Evolutionary conservation across 116 monocot species (phyloP), one percentile per base, ranked within the genome.

Genomic region (Trichopus zeylanicus): DNA sequence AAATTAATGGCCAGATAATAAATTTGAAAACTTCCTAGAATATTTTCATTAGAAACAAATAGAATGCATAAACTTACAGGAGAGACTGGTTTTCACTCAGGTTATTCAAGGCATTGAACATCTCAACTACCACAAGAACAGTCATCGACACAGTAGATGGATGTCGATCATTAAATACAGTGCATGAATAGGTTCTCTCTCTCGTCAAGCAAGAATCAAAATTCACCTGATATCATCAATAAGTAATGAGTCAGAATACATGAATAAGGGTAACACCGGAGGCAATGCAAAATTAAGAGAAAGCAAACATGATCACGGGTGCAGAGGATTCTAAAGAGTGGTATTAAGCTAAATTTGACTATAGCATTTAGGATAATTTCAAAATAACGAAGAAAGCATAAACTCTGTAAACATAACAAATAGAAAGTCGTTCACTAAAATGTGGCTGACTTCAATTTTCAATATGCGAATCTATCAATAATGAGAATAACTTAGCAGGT

Each of bases 101-200:
- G 72, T 98, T 98, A 59, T 98, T 98, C 37, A 98, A 72, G 25
- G 97, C 97, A 71, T 98, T 98, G 62, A 98, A 98, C 97, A 98
- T 98, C 75, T 98, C 97, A 46, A 98, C 91, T 60, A 91, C 97
- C 30, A 98, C 97, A 34, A 98, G 88, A 51, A 98, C 97, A 46
- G 97, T 98, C 97, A 98, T 98, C 55, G 97, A 87, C 22, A 98
- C 84, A 26, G 97, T 98, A 30, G 97, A 98, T 61, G 97, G 97
- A 85, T 80, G 87, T 3, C 82, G 87, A 74, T 98, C 81, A 61
- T 82, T 82, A 85, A 87, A 98, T 70, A 98, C 78, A 67, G 79
- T 98, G 80, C 97, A 98, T 31, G 91, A 85, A 57, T 87, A 91
- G 31, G 71, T 12, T 31, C 91, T 91, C 29, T 88, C 73, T 67